Evolutionary conservation across 1,139 yeast genomes (phyloP), one percentile per base, ranked within the genome.

Genomic region (Zygosaccharomyces pseudobailii): DNA sequence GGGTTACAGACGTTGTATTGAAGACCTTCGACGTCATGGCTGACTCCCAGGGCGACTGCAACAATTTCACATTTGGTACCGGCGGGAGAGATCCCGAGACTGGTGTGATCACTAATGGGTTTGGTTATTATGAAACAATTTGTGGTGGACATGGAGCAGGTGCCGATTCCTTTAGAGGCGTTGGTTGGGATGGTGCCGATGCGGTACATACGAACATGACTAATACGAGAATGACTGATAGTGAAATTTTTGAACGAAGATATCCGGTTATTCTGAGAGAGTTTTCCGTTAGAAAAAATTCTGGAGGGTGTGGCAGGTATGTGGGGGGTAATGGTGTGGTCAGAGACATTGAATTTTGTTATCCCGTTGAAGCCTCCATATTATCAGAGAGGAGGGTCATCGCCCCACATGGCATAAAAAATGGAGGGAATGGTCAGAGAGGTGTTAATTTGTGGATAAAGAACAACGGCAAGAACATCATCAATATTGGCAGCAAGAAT

Each of bases 11-110:
- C 65, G 89, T 84, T 3, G 76, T 87, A 50, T 71, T 87, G 57
- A 80, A 79, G 56, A 88, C 95, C 0, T 86, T 86, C 63, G 74
- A 77, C 52, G 85, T 87, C 4, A 84, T 85, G 61, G 95, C 84
- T 1, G 86, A 82, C 49, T 84, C 90, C 6, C 89, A 85, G 56
- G 87, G 87, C 37, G 83, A 86, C 43, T 78, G 85, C 63, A 84
- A 84, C 63, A 85, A 83, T 59, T 73, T 84, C 52, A 84, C 88
- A 0, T 86, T 86, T 59, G 87, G 87, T 7, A 67, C 69, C 34
- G 76, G 77, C 44, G 73, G 72, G 36, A 64, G 60, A 8, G 69
- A 67, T 43, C 51, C 63, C 5, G 49, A 55, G 8, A 58, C 66
- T 42, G 77, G 76, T 9, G 68, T 70, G 6, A 66, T 66, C 30